Base-by-base conservation (phyloP, 805 yeast genomes). In the Spathaspora arborariae region DNA sequence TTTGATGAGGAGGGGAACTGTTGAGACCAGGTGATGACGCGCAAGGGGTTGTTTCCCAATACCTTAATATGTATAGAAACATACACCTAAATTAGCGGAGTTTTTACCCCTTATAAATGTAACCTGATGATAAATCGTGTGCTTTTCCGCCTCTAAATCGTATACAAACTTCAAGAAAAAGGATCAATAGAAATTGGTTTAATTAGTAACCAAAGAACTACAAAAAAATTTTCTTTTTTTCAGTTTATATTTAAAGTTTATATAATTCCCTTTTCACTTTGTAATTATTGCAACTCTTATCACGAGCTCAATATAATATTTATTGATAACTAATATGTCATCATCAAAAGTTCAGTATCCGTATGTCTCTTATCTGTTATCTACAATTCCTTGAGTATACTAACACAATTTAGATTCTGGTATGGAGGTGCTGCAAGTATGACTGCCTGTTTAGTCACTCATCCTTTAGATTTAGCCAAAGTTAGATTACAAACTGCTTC, bases 391-490 rank as follows among this genome's bases (percentile, higher is more conserved):
- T 6, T 22, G 24, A 22, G 8, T 22, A 22, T 39, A 21, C 30
- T n/a, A 39, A 39, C 42, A 8, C 16, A 16, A 39, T 39, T 15
- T 39, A 40, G 42, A 19, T 80, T 81, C 60, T 80, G 84, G 84
- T 79, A 80, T 52, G 85, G 84, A 40, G 88, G 89, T 47, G 83
- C 80, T 13, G 80, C 86, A 13, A 83, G 87, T 48, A 79, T 80
- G 73, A 75, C 76, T 41, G 89, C 88, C 6, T 80, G 85, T 59
- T 54, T 79, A 34, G 78, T 78, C 41, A 83, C 89, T 1, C 96
- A 88, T 65, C 96, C 96, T 3, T 70, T 88, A 49, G 96, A 88
- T 62, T 71, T 88, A 38, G 94, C 96, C 2, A 88, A 88, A 58
- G 96, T 90, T 7, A 78, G 96, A 43, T 71, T 88, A 60, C 96